Evolutionary conservation across 352 stramenopile species (phyloP).

Genomic region (Pythium periplocum): DNA sequence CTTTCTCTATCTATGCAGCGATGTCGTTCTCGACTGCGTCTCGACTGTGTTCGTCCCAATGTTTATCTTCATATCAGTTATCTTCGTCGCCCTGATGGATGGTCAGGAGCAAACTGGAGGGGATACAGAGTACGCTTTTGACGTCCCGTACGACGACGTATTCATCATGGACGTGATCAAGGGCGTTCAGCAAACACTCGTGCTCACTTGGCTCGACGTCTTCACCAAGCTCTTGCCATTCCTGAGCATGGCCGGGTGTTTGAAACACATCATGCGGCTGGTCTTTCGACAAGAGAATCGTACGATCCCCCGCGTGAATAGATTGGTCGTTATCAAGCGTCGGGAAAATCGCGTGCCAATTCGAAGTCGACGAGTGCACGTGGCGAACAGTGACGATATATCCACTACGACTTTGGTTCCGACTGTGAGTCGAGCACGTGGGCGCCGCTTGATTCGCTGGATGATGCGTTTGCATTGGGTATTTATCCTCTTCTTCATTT

Average conservation of each 20-base stretch:
- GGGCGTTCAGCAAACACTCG: conserved; percentile 15
- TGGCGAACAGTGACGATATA: too few species aligned
- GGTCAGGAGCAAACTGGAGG: conserved; percentile 2
- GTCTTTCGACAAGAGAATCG: background rate
- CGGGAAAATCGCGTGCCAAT: background rate
- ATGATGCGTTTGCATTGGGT: background rate
- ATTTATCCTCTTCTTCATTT: conserved; percentile 4
- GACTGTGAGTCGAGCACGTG: too few species aligned
- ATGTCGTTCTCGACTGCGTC: conserved; percentile 15
- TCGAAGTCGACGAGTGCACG: background rate
- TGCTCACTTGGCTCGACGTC: conserved; percentile 16
- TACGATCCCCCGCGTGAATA: too few species aligned
- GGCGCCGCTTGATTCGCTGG: background rate
- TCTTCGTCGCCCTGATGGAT: background rate
- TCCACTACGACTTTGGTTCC: too few species aligned
- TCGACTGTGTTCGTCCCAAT: conserved; percentile 15
- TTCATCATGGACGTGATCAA: conserved; percentile 13
- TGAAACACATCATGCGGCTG: conserved; percentile 7
- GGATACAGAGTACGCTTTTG: conserved; percentile 15
- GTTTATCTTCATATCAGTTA: conserved; percentile 5
- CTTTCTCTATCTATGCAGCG: conserved; percentile 18
- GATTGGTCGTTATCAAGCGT: background rate
- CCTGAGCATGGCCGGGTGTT: conserved; percentile 13
- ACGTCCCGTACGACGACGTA: conserved; percentile 13
- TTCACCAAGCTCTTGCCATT: conserved; percentile 20